Percentiles rank a stretch among this genome's conserved stretches.
Evolutionary conservation across 1,139 yeast genomes (phyloP).

Genomic region (Blastobotrys elegans): DNA sequence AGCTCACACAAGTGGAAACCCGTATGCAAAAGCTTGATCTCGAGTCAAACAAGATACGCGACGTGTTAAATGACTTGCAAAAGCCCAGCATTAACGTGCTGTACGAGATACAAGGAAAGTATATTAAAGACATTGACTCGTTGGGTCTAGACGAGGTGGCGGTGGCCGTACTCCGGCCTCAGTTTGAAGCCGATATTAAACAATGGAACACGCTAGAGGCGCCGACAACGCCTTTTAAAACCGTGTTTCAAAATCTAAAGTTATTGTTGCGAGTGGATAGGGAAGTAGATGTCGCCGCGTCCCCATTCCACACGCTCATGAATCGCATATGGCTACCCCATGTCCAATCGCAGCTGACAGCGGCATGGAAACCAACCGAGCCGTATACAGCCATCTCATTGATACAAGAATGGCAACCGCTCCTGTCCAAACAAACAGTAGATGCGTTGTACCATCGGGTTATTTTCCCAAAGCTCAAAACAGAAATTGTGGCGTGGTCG

Average conservation of each 20-base stretch:
- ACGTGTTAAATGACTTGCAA: background rate
- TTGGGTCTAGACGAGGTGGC: constrained; percentile 30
- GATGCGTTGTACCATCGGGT: constrained; percentile 30
- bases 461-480: constrained; percentile 38
- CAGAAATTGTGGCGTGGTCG: constrained; percentile 38
- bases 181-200: constrained; percentile 25
- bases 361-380: constrained; percentile 35
- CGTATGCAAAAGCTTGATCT: constrained; percentile 11
- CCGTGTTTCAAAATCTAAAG: constrained; percentile 29
- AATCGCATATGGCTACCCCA: constrained; percentile 36
- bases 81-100: constrained; percentile 14
- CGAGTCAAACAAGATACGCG: background rate
- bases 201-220: constrained; percentile 41
- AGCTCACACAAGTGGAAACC: constrained; percentile 20
- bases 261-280: constrained; percentile 20
- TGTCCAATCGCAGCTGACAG: constrained; percentile 29
- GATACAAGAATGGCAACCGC: constrained; percentile 41
- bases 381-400: constrained; percentile 29
- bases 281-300: no score
- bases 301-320: constrained; percentile 36
- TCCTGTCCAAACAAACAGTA: constrained; percentile 36
- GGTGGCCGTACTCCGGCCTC: constrained; percentile 31
- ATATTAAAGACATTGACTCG: constrained; percentile 18
- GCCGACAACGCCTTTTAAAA: constrained; percentile 20
- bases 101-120: constrained; percentile 27